Evolutionary conservation across 306 rosid species (phyloP).

Genomic region (Sindora glabra): DNA sequence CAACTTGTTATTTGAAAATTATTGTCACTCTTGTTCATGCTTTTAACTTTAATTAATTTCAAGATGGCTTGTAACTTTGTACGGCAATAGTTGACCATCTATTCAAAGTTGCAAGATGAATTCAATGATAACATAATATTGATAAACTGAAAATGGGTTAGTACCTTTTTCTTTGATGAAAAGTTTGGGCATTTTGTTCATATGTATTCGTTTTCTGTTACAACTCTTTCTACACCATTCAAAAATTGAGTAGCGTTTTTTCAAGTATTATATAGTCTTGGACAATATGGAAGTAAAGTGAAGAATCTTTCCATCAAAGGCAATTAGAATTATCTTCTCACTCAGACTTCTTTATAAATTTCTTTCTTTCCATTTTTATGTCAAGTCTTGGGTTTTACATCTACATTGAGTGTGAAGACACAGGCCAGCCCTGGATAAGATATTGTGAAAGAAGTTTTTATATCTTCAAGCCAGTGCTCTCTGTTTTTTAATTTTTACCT

Average conservation of each 20-base stretch:
- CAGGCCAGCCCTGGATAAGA: neutral
- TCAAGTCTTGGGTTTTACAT: neutral
- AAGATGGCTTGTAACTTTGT: too few species aligned
- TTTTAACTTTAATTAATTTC: neutral
- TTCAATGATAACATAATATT: neutral
- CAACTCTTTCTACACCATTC: slow-evolving; percentile 6
- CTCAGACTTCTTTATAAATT: neutral
- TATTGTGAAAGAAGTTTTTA: neutral
- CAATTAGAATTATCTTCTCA: neutral
- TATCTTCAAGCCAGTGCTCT: neutral
- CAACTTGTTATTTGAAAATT: too few species aligned
- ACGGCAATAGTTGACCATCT: neutral
- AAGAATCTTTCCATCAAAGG: neutral
- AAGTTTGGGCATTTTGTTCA: neutral
- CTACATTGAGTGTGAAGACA: slow-evolving; percentile 4
- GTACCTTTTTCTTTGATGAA: neutral
- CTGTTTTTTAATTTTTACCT: neutral
- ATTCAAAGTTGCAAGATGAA: neutral
- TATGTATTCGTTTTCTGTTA: neutral
- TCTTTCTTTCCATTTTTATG: neutral
- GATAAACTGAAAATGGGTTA: neutral
- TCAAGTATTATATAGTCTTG: neutral
- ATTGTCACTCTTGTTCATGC: too few species aligned
- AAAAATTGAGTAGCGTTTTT: slow-evolving; percentile 3
- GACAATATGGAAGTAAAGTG: neutral